Evolutionary conservation across 164 flowering plant species (phyloP), one percentile per base, ranked within the genome.

Genomic region (Liquidambar formosana): DNA sequence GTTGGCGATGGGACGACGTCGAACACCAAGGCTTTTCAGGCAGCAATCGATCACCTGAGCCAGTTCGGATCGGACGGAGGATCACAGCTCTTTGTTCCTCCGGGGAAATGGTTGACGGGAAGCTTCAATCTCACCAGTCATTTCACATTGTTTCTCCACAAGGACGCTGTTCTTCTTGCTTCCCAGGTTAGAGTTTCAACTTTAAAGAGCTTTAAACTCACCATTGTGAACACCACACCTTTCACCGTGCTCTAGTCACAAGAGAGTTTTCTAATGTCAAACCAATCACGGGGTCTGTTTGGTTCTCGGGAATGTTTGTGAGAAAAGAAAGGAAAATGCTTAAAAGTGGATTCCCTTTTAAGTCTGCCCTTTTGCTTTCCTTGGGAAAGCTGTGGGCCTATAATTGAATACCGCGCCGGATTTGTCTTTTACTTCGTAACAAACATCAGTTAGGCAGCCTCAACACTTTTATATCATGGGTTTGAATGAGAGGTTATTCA

Each of bases 51-150:
- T 58, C 74, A 81, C 57, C 68, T 86, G 41, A 74, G 82, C 61
- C 81, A 74, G 71, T 83, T 65, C 27, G 60, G 66, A 10, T 23
- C 66, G 0, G 58, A 77, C 1, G 90, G 90, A 8, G 90, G 86
- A 19, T 68, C 88, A 1, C 75, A 68, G 72, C 84, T 86, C n/a
- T 75, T 65, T 72, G 85, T 86, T 28, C 90, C 90, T 47, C 74
- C 90, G 0, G 90, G 90, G 12, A 82, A 69, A 51, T 86, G 85
- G 85, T 51, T 86, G 27, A 86, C 88, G 3, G 88, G 86, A 12
- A 86, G 83, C 74, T 82, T 86, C 77, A 86, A 84, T 48, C 81
- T 86, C 80, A 86, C 86, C 48, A 84, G 88, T 70, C 82, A 82
- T 72, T 86, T 86, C 64, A 86, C 89, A 53, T 80, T 86, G 3